A percentile compares a stretch with the other conserved stretches of the same genome.
Conservation (phyloP, 208 protist species). For the Perkinsela sp. region DNA sequence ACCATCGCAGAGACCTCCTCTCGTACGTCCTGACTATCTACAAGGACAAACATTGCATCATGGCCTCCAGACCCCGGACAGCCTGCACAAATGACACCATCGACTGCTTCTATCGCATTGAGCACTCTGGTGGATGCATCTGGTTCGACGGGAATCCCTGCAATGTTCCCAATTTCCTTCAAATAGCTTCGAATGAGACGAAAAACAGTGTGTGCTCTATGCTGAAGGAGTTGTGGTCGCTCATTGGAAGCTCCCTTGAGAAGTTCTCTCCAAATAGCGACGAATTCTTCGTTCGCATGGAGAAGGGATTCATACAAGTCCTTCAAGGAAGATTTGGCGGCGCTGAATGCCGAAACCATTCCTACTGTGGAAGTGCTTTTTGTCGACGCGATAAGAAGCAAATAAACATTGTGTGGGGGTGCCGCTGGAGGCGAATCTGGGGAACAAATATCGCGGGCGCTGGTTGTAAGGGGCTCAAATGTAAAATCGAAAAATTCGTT, state of each 20-base stretch:
- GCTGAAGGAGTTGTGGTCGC: neutral
- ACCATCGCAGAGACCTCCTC: neutral
- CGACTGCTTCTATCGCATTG: conserved; percentile 34
- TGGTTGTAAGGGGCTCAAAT: neutral
- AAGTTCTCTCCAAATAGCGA: neutral
- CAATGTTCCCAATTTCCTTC: conserved; percentile 33
- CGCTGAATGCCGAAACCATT: neutral
- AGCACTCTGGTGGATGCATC: conserved; percentile 32
- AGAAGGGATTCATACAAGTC: neutral
- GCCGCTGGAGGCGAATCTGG: neutral
- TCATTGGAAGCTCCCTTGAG: neutral
- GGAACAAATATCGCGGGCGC: neutral
- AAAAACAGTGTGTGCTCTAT: neutral
- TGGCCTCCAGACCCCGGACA: conserved; percentile 73
- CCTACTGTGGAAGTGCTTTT: neutral
- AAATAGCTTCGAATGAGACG: conserved; percentile 7
- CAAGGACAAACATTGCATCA: conserved; percentile 65
- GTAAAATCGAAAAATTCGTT: neutral
- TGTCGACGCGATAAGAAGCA: conserved; percentile 2
- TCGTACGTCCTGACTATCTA: conserved; percentile 15
- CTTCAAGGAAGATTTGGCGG: neutral
- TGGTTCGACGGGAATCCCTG: conserved; percentile 56
- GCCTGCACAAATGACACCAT: conserved; percentile 64
- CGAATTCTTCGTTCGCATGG: neutral
- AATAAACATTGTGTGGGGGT: neutral